Percentiles rank a stretch among this genome's conserved stretches.
phyloP scores from a whole-genome alignment of 2,329 filamentous ascomycete genomes.

The Harringtonia lauricola region DNA sequence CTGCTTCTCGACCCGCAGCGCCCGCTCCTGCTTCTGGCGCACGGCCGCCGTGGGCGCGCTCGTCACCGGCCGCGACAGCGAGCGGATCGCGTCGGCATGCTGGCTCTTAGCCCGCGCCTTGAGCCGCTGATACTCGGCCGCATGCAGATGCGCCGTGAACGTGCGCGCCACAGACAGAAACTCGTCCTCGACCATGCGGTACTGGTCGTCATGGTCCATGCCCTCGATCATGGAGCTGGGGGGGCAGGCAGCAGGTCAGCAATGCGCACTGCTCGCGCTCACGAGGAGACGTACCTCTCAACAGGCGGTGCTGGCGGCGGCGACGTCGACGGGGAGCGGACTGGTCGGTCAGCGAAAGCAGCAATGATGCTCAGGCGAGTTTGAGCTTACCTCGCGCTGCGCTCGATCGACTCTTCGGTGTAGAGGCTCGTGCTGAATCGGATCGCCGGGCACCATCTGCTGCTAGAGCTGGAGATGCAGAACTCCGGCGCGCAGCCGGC shows the following conservation, averaged over 20 bases:
- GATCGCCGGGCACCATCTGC: too few species aligned
- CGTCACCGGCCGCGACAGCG: slow-evolving; percentile 41
- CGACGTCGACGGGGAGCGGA: slow-evolving; percentile 19
- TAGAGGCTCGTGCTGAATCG: background rate
- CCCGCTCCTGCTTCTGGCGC: slow-evolving; percentile 20
- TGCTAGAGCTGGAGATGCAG: background rate
- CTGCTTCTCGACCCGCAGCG: slow-evolving; percentile 25
- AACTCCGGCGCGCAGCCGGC: background rate
- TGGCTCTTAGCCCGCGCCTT: slow-evolving; percentile 44
- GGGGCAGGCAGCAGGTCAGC: background rate
- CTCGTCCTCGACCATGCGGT: slow-evolving; percentile 79
- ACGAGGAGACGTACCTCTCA: slow-evolving; percentile 15
- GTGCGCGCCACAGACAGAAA: slow-evolving; percentile 54
- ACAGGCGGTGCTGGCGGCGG: slow-evolving; percentile 18
- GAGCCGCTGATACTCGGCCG: slow-evolving; percentile 63
- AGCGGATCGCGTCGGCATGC: slow-evolving; percentile 39
- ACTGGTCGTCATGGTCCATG: slow-evolving; percentile 56
- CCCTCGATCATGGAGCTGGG: slow-evolving; percentile 53
- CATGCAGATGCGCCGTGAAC: slow-evolving; percentile 66
- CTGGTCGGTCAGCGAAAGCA: slow-evolving; percentile 7
- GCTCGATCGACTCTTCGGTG: background rate
- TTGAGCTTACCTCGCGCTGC: too few species aligned
- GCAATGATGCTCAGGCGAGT: too few species aligned
- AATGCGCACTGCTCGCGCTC: too few species aligned
- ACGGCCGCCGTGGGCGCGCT: slow-evolving; percentile 23